Evolutionary conservation across 179 eudicot genomes (phyloP).

Genomic region (Drosera spatulata): DNA sequence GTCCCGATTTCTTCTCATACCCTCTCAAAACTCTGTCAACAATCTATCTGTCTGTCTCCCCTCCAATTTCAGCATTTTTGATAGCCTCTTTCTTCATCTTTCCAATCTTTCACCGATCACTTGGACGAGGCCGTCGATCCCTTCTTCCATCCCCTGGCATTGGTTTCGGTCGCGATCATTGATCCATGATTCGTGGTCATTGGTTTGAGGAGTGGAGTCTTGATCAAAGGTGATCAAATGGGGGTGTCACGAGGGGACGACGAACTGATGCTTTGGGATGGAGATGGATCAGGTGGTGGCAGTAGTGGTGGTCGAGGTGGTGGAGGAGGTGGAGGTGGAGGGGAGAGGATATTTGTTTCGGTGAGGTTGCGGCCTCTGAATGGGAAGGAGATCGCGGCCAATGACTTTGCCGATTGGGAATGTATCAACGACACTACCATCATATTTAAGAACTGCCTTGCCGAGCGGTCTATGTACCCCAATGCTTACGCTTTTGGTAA

Average conservation of each 20-base stretch:
- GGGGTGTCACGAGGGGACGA: conserved; percentile 1
- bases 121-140: no score
- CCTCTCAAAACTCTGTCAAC: no score
- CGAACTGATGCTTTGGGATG: conserved; percentile 4
- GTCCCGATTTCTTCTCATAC: no score
- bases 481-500: conserved; percentile 81
- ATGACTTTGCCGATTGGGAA: conserved; percentile 93
- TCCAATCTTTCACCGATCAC: no score
- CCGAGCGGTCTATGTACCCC: conserved; percentile 87
- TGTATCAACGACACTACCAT: conserved; percentile 76
- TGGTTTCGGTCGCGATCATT: no score
- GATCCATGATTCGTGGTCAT: no score
- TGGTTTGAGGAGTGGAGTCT: no score
- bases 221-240: background rate
- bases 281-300: background rate
- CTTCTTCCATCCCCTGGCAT: no score
- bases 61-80: no score
- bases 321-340: background rate
- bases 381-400: conserved; percentile 66
- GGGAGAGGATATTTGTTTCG: conserved; percentile 82
- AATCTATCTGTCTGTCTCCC: no score
- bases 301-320: conserved; percentile 7
- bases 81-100: no score
- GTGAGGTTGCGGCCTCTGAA: conserved; percentile 86
- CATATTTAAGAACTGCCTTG: conserved; percentile 81